Base-by-base conservation (phyloP, 768 basidiomycete genomes). In the Podaxis mareebaensis region DNA sequence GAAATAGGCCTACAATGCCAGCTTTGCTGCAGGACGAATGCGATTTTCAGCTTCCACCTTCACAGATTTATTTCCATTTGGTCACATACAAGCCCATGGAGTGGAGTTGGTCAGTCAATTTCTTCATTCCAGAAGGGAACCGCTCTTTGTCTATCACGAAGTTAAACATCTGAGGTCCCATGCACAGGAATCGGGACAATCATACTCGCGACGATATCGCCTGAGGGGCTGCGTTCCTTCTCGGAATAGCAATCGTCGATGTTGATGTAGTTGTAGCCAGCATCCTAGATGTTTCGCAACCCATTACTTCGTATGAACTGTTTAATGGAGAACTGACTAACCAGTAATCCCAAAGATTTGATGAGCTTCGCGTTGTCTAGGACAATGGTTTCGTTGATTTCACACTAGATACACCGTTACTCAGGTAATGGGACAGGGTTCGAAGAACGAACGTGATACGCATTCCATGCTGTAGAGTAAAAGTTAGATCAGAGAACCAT, bases 221-320 rank as follows among this genome's bases (percentile, higher is more conserved):
- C 87, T 8, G 69, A 64, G 3, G 75, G 66, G 61, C 72, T 85
- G 40, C 87, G 78, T 52, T 83, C 68, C 67, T 82, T 87, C 72
- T 85, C 82, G 2, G 87, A 81, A 66, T 86, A 89, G 66, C 87
- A 89, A 63, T 89, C 87, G 61, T 89, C 87, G 28, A 89, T 69
- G 60, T 86, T 88, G 62, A 89, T 74, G 65, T 84, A 78, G 59
- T 78, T 74, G 67, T 89, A 89, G 1, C 87, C 87, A 38, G 77
- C 78, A 58, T 84, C 83, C 85, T 87, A 56, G 13, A 51, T 49
- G 61, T 62, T 53, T 22, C 12, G 26, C 4, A 17, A 15, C 22
- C 6, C 59, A 20, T 38, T 28, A 33, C 12, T 40, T 44, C 55
- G 15, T n/a, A 28, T 15, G 30, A 26, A 44, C 30, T 38, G 36